These are phyloP conservation scores for Gaultheria prostrata DNA, from an alignment of 148 eudicot genomes.

Conservation along the genomic window DNA sequence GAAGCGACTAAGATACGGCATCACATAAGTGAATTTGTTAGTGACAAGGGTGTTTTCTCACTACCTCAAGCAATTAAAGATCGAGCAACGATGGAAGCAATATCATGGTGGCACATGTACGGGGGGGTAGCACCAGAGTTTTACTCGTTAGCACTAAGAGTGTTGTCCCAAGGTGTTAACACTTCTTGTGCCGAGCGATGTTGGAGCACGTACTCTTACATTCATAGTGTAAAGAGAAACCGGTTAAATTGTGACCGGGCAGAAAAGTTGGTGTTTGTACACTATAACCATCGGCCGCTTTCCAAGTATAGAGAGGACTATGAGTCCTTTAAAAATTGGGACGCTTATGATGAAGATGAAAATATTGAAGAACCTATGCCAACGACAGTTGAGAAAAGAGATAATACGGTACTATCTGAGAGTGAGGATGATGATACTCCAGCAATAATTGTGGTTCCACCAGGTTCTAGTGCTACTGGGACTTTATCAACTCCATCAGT, in stretches of 20 bases:
- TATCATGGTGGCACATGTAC: not conserved
- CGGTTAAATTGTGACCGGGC: slow-evolving; percentile 2
- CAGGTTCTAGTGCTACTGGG: too few relatives aligned
- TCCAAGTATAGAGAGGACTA: not conserved
- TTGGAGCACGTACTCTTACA: slow-evolving; percentile 17
- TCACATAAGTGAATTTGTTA: slow-evolving; percentile 5
- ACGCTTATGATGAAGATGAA: not conserved
- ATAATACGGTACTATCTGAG: too few relatives aligned
- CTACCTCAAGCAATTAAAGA: not conserved
- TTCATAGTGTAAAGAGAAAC: slow-evolving; percentile 18
- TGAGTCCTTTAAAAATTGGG: slow-evolving; percentile 19
- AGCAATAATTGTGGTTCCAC: too few relatives aligned
- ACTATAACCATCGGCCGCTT: not conserved
- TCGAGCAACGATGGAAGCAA: slow-evolving; percentile 5
- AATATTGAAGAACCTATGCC: too few relatives aligned
- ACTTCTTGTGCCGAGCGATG: slow-evolving; percentile 11
- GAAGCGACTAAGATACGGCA: slow-evolving; percentile 10
- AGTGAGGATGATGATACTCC: too few relatives aligned
- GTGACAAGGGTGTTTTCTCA: slow-evolving; percentile 10
- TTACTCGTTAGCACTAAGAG: slow-evolving; percentile 1
- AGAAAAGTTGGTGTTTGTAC: slow-evolving; percentile 18
- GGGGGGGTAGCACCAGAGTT: slow-evolving; percentile 4
- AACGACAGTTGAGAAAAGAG: too few relatives aligned
- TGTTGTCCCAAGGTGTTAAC: slow-evolving; percentile 15
- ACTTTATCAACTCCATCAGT: too few relatives aligned